Evolutionary conservation across 2,329 filamentous ascomycete genomes (phyloP).

Genomic region (Pseudocercospora cruenta): DNA sequence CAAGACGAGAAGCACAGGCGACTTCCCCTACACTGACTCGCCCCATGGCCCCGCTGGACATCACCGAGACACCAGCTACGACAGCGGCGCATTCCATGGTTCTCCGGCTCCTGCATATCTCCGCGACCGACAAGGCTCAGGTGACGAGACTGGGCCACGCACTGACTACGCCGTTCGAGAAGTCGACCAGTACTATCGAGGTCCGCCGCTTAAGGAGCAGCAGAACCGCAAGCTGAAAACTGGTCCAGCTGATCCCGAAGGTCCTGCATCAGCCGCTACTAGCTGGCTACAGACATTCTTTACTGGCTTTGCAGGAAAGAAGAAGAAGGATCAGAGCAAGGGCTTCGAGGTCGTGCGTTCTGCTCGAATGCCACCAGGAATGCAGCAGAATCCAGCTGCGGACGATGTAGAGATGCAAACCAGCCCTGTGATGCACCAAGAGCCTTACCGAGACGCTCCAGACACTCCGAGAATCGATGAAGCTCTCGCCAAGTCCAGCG

Average conservation of each 20-base stretch:
- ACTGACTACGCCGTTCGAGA: conserved; percentile 92
- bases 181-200: conserved; percentile 95
- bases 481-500: conserved; percentile 4
- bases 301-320: conserved; percentile 59
- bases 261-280: conserved; percentile 83
- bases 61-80: conserved; percentile 32
- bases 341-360: conserved; percentile 96
- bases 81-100: conserved; percentile 45
- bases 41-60: conserved; percentile 39
- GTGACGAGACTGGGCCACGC: conserved; percentile 46
- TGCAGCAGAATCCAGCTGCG: conserved; percentile 65
- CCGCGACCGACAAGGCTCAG: conserved; percentile 57
- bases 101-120: conserved; percentile 60
- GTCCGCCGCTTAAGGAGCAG: conserved; percentile 79
- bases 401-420: conserved; percentile 44
- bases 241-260: conserved; percentile 90
- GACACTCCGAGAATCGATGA: conserved; percentile 13
- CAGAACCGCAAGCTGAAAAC: conserved; percentile 86
- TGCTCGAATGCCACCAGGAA: conserved; percentile 75
- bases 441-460: conserved; percentile 38
- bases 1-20: conserved; percentile 44
- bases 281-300: conserved; percentile 79
- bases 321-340: conserved; percentile 87
- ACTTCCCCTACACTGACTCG: conserved; percentile 49
- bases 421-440: conserved; percentile 37